These are phyloP conservation scores for Apiospora arundinis DNA, from an alignment of 2,329 filamentous ascomycete genomes.

Conservation along the genomic window DNA sequence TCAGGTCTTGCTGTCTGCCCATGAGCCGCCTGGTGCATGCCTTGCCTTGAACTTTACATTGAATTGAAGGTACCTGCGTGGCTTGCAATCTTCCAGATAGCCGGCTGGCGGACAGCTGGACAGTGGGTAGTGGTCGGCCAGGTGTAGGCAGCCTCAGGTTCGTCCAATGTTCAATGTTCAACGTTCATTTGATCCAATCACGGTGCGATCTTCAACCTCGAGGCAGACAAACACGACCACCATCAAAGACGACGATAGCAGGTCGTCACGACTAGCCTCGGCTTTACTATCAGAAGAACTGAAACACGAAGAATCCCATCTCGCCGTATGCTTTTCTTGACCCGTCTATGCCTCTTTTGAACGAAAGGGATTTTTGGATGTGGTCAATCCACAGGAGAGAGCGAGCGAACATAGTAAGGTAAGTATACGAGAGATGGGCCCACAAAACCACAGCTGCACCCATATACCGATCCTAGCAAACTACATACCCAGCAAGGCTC, in stretches of 20 bases:
- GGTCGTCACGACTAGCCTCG: slow-evolving; percentile 1
- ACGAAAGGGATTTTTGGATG: neutral
- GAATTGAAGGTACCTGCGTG: neutral
- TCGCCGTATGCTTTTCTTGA: neutral
- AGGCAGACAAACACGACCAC: neutral
- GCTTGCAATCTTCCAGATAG: neutral
- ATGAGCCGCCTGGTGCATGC: neutral
- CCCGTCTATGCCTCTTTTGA: neutral
- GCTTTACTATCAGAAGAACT: neutral
- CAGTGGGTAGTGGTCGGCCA: neutral
- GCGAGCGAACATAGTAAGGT: neutral
- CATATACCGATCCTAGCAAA: slow-evolving; percentile 11
- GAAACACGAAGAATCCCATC: neutral
- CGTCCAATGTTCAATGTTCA: neutral
- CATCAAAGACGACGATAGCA: neutral
- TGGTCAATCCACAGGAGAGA: neutral
- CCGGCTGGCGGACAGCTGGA: neutral
- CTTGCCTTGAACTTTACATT: neutral
- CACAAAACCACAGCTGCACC: neutral
- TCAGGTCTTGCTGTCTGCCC: neutral
- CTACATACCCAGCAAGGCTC: no score
- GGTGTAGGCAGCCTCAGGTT: neutral
- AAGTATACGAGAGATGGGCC: neutral
- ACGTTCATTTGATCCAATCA: slow-evolving; percentile 2
- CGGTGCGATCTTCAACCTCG: neutral